phyloP scores from a whole-genome alignment of 495 filamentous ascomycete species.

The Aspergillus avenaceus region DNA sequence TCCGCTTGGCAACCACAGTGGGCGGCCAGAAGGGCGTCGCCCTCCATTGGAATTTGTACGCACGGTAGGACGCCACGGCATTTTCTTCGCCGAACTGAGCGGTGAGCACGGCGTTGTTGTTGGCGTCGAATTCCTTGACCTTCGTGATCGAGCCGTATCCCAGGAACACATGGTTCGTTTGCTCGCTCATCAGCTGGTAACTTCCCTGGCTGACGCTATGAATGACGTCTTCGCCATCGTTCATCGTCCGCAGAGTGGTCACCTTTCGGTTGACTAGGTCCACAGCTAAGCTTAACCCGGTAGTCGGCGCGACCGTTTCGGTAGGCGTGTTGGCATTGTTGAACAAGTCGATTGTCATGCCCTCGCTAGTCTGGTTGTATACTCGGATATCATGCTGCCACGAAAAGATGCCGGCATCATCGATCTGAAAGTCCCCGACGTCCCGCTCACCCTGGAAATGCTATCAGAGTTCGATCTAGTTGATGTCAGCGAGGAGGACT shows the following conservation, averaged over 20 bases:
- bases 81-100: constrained; percentile 36
- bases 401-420: constrained; percentile 35
- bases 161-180: constrained; percentile 38
- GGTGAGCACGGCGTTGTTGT: constrained; percentile 28
- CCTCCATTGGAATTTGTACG: constrained; percentile 37
- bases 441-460: constrained; percentile 31
- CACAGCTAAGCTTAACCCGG: constrained; percentile 36
- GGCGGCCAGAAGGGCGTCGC: constrained; percentile 36
- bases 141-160: constrained; percentile 47
- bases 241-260: constrained; percentile 27
- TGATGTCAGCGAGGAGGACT: neutral
- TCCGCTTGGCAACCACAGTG: constrained; percentile 19
- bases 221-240: constrained; percentile 30
- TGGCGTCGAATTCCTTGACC: constrained; percentile 43
- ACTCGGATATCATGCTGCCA: constrained; percentile 43
- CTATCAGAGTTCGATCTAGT: neutral
- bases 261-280: constrained; percentile 38
- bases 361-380: constrained; percentile 29
- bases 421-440: constrained; percentile 38
- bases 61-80: constrained; percentile 37
- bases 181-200: constrained; percentile 35
- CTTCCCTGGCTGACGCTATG: constrained; percentile 45
- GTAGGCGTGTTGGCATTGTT: constrained; percentile 34
- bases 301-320: constrained; percentile 24
- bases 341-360: constrained; percentile 26